Base-by-base conservation (phyloP, 805 yeast genomes). In the Spathaspora passalidarum region DNA sequence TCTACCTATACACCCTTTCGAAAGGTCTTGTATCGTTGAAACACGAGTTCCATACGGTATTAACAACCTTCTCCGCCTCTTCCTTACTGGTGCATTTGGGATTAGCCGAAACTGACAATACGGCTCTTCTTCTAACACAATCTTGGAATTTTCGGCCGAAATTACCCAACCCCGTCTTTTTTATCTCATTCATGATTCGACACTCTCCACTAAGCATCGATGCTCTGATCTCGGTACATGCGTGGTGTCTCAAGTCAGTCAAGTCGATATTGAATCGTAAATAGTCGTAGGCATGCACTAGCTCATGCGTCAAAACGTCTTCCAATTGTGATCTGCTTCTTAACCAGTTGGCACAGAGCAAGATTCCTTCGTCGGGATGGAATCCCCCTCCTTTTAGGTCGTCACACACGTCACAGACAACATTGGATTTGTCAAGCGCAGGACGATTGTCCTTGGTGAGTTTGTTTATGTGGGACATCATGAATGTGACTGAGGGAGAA, bases 171-270 rank as follows among this genome's bases (percentile, higher is more conserved):
- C 80, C 74, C 46, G 81, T 66, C 63, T 80, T 72, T 46, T 78
- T 72, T 56, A 90, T 83, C 63, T 94, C 96, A 56, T 86, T 87
- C 80, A 84, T 79, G 56, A 92, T 81, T 22, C 98, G 78, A 66
- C 99, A 94, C 61, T 94, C 99, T 5, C 99, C 99, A 60, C 96
- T 86, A 18, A 94, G 73, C 54, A 89, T 84, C 9, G 95, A 84
- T 0, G 99, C 99, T 49, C 99, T 75, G 43, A 94, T 88, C 64
- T 94, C 99, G 1, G 97, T 84, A 63, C 99, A 94, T 0, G 99
- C 99, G 61, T 92, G 98, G 60, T 94, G 99, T 57, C 81, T 80
- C 59, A 94, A 69, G 63, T 92, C 81, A 46, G 76, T 59, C 86
- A 96, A 86, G 63, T 94, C 88, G 2, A 94, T 90, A 45, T 88